Conservation (phyloP, 257 asterid genomes). For the Cynanchum wilfordii region DNA sequence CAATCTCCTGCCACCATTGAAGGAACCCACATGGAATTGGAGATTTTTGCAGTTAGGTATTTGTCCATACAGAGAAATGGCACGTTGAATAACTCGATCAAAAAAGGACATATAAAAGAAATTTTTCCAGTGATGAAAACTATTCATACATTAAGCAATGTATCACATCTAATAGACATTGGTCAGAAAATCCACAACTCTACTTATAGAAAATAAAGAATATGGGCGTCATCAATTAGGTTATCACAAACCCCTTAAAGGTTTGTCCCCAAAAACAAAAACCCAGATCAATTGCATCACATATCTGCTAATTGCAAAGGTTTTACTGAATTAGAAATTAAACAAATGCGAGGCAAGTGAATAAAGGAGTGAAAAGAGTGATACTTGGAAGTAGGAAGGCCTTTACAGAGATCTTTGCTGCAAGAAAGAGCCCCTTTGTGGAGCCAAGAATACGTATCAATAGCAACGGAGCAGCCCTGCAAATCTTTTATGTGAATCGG, state of each 20-base stretch:
- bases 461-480: conserved; percentile 71
- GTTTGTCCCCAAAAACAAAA: background rate
- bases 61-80: background rate
- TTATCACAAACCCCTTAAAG: background rate
- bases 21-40: background rate
- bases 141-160: background rate
- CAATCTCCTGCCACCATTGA: background rate
- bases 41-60: background rate
- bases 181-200: background rate
- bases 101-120: background rate
- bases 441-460: conserved; percentile 96
- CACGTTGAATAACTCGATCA: background rate
- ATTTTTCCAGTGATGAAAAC: background rate
- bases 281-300: background rate
- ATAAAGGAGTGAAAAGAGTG: background rate
- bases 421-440: conserved; percentile 98
- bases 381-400: conserved; percentile 80
- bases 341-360: background rate
- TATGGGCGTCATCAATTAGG: background rate
- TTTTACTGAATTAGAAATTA: background rate
- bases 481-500: conserved; percentile 77
- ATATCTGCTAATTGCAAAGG: background rate
- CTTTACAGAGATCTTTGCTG: conserved; percentile 95
- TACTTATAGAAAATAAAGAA: background rate
- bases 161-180: background rate